These are phyloP conservation scores for Forsythia viridissima DNA, from an alignment of 257 asterid species.

Conservation along the genomic window DNA sequence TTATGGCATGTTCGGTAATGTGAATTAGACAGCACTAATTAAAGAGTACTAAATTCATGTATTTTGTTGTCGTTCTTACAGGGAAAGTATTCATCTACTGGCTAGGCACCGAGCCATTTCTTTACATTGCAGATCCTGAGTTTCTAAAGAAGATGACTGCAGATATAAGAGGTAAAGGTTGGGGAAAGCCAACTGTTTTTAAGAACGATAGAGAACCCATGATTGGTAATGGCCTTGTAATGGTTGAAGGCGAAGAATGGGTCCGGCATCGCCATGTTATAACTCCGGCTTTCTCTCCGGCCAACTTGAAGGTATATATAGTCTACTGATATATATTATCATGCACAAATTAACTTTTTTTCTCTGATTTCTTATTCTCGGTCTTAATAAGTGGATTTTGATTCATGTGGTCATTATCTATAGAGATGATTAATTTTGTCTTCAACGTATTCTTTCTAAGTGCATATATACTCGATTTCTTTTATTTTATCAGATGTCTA, in stretches of 20 bases:
- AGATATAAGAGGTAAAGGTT: slow-evolving; percentile 60
- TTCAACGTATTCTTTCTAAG: too few relatives aligned
- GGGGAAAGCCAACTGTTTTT: slow-evolving; percentile 93
- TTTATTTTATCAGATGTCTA: too few relatives aligned
- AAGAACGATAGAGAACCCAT: slow-evolving; percentile 79
- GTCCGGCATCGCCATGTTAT: slow-evolving; percentile 75
- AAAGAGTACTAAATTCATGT: too few relatives aligned
- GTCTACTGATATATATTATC: neutral
- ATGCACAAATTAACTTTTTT: neutral
- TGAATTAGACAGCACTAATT: too few relatives aligned
- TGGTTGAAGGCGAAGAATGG: slow-evolving; percentile 97
- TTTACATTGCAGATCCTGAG: slow-evolving; percentile 82
- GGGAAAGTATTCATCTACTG: slow-evolving; percentile 83
- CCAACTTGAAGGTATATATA: slow-evolving; percentile 71
- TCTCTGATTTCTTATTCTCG: too few relatives aligned
- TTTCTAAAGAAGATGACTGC: slow-evolving; percentile 64
- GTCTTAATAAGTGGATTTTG: too few relatives aligned
- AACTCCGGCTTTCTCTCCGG: slow-evolving; percentile 80
- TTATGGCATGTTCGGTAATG: too few relatives aligned
- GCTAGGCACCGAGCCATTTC: slow-evolving; percentile 91
- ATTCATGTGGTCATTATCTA: too few relatives aligned
- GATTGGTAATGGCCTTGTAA: slow-evolving; percentile 81
- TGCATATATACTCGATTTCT: too few relatives aligned
- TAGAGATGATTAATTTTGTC: too few relatives aligned
- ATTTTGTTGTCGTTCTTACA: slow-evolving; percentile 21